Evolutionary conservation across 441 rosid species (phyloP).

Genomic region (Erodium texanum): DNA sequence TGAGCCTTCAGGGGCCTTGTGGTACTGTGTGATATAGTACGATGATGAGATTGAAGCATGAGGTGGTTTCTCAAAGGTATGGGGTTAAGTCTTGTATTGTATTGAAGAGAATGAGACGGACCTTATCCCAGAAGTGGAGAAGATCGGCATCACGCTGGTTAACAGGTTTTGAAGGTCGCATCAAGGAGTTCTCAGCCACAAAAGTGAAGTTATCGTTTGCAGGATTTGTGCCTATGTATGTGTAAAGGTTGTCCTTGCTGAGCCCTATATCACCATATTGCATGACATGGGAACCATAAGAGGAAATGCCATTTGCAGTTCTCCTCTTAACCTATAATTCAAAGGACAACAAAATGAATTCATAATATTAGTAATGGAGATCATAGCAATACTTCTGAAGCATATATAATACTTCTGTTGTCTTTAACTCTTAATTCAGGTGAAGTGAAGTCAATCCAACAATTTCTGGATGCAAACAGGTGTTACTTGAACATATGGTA

Average conservation of each 20-base stretch:
- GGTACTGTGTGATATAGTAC: conserved; percentile 39
- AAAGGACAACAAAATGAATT: conserved; percentile 19
- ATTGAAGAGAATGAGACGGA: conserved; percentile 18
- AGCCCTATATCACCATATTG: conserved; percentile 62
- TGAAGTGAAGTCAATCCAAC: not conserved
- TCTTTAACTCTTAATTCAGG: not conserved
- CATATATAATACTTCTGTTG: too few species aligned
- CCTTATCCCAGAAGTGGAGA: conserved; percentile 86
- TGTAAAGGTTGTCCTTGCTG: conserved; percentile 40
- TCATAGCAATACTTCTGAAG: not conserved
- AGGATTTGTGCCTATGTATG: conserved; percentile 80
- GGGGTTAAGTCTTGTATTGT: not conserved
- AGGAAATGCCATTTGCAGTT: conserved; percentile 39
- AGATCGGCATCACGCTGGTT: conserved; percentile 97
- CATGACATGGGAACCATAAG: conserved; percentile 93
- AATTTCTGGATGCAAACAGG: not conserved
- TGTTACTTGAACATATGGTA: not conserved
- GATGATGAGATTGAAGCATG: not conserved
- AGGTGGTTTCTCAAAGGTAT: not conserved
- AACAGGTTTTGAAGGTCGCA: conserved; percentile 46
- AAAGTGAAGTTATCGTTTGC: conserved; percentile 74
- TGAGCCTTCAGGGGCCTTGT: conserved; percentile 84
- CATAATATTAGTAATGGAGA: not conserved
- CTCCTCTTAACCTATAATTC: conserved; percentile 60
- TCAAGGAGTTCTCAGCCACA: conserved; percentile 49